Evolutionary conservation across 805 yeast species (phyloP).

Genomic region (Lipomyces yamanashiensis): DNA sequence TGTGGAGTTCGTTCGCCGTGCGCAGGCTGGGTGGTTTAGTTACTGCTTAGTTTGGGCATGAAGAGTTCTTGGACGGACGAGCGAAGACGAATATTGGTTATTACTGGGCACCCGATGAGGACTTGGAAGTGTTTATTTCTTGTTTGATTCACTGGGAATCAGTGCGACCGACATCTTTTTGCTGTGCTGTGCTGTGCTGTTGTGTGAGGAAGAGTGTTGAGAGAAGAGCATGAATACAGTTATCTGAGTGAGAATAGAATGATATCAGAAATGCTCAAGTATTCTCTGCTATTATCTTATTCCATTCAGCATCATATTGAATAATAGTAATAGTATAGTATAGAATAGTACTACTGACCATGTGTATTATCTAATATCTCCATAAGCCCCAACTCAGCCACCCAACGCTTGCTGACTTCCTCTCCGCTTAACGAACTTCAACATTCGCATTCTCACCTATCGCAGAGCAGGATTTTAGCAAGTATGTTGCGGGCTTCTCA

Average conservation of each 20-base stretch:
- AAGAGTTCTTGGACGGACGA: not conserved
- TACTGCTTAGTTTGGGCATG: not conserved
- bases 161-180: conserved; percentile 30
- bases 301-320: too few species aligned
- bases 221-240: too few species aligned
- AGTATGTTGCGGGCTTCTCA: not conserved
- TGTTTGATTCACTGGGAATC: conserved; percentile 30
- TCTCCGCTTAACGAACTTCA: too few species aligned
- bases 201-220: too few species aligned
- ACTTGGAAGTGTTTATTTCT: conserved; percentile 7
- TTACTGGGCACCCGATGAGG: conserved; percentile 34
- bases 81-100: conserved; percentile 13
- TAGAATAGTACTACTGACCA: too few species aligned
- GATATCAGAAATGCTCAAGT: too few species aligned
- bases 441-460: not conserved
- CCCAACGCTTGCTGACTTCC: not conserved
- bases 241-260: too few species aligned
- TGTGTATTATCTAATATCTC: not conserved
- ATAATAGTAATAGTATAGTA: too few species aligned
- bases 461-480: not conserved
- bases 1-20: not conserved
- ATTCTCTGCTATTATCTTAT: too few species aligned
- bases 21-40: not conserved
- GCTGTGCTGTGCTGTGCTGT: not conserved
- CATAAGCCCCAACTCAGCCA: not conserved